These are phyloP conservation scores for Cicer judaicum DNA, from an alignment of 306 rosid genomes.

Conservation along the genomic window DNA sequence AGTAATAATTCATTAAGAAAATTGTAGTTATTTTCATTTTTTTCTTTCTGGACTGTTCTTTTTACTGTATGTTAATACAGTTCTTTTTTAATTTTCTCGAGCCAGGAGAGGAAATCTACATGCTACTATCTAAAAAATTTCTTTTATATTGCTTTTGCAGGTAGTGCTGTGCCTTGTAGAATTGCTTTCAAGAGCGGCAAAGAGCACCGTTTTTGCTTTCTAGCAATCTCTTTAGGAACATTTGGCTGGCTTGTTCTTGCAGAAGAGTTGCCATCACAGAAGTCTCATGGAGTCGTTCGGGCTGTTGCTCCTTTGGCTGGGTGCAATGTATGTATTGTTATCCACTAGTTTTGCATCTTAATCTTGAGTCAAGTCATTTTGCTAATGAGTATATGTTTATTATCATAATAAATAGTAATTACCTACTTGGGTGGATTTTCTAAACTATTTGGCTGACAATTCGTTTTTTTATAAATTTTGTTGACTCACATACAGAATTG, in stretches of 20 bases:
- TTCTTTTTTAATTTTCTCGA: constrained; percentile 15
- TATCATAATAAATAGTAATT: constrained; percentile 2
- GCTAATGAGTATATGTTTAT: constrained; percentile 3
- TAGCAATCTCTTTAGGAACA: constrained; percentile 71
- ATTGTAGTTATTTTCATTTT: neutral
- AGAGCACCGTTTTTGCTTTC: constrained; percentile 72
- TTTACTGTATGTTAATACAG: neutral
- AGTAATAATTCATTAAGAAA: neutral
- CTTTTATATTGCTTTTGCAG: constrained; percentile 57
- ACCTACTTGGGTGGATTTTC: neutral
- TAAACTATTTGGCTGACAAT: constrained; percentile 11
- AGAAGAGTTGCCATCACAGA: constrained; percentile 75
- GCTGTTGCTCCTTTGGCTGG: constrained; percentile 89
- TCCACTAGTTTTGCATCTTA: constrained; percentile 26
- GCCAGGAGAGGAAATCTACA: constrained; percentile 17
- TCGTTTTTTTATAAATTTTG: constrained; percentile 1
- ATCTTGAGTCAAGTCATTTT: constrained; percentile 24
- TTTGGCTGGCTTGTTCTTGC: constrained; percentile 88
- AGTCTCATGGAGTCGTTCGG: constrained; percentile 70
- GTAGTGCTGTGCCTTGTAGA: constrained; percentile 82
- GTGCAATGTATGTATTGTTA: constrained; percentile 68
- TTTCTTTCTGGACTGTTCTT: constrained; percentile 4
- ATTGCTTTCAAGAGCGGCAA: constrained; percentile 93
- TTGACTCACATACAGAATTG: constrained; percentile 12
- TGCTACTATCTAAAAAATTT: constrained; percentile 23